Conservation (phyloP, 768 basidiomycete genomes). For the Udeniomyces megalosporus region DNA sequence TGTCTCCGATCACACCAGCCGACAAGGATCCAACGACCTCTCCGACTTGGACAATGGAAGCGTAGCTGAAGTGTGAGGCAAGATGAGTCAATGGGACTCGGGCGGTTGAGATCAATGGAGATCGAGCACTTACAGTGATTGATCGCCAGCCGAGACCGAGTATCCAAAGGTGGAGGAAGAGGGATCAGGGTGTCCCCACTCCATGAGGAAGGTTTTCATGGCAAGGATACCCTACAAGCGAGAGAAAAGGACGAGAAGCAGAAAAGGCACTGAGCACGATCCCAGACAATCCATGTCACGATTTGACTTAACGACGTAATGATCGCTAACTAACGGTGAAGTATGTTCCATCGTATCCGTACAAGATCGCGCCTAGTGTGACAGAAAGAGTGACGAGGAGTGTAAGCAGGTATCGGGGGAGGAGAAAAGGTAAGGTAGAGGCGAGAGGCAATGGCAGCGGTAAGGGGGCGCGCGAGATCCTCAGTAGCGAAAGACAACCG, state of each 20-base stretch:
- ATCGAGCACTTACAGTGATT: background rate
- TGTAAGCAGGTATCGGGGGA: too few relatives aligned
- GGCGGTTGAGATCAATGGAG: background rate
- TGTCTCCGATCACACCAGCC: conserved; percentile 27
- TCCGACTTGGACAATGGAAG: conserved; percentile 28
- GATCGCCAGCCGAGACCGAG: conserved; percentile 15
- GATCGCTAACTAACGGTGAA: conserved; percentile 19
- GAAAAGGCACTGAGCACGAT: too few relatives aligned
- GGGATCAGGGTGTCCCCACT: conserved; percentile 4
- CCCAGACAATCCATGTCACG: too few relatives aligned
- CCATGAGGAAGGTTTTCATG: conserved; percentile 12
- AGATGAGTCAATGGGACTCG: background rate
- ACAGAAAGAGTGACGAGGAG: too few relatives aligned
- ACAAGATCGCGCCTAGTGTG: too few relatives aligned
- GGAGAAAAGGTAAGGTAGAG: too few relatives aligned
- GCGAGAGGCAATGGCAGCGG: too few relatives aligned
- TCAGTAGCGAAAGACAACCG: too few relatives aligned
- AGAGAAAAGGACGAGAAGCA: too few relatives aligned
- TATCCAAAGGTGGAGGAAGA: conserved; percentile 3
- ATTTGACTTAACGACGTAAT: too few relatives aligned
- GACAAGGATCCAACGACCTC: conserved; percentile 28
- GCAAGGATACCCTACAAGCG: conserved; percentile 12
- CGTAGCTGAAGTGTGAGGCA: conserved; percentile 18
- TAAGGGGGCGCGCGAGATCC: too few relatives aligned
- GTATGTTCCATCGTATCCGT: conserved; percentile 27